Evolutionary conservation across 306 rosid species (phyloP), one percentile per base, ranked within the genome.

Genomic region (Quercus rubra): DNA sequence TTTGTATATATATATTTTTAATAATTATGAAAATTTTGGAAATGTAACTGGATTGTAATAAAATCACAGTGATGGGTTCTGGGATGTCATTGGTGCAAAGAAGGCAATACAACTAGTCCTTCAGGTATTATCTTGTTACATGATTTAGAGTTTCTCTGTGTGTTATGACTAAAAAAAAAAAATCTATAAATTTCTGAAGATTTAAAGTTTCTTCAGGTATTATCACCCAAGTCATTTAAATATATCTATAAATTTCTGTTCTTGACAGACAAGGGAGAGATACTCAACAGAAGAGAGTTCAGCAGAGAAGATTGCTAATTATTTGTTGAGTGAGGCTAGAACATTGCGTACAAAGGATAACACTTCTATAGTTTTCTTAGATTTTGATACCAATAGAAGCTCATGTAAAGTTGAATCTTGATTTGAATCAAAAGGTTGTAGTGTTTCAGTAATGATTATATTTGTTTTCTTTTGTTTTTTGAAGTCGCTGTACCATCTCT

Each of bases 341-440:
- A 85, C 96, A 74, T 87, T 83, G 89, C 89, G 93, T 89, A 96
- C 99, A 82, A 96, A 91, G 92, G 99, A 96, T 86, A 96, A 96
- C 71, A 96, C 99, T 52, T 88, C 96, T 79, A 85, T 96, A 84
- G 81, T 96, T 88, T 93, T 86, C 90, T 86, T 96, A 90, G 99
- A 96, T 84, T 96, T 96, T 85, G 97, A 91, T 74, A 74, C 78
- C 10, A 62, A 79, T 82, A 86, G 86, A 74, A 78, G 75, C 83
- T 77, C 92, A 15, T 96, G 98, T 96, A 93, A 89, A 96, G 92
- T 82, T 83, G 91, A 87, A 81, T 83, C 92, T 76, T 91, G 84
- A 93, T 77, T 79, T 77, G 82, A 85, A 73, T 79, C 81, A 80
- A 79, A 72, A 52, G 55, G 77, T 73, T 80, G 27, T 86, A 86